Evolutionary conservation across 805 yeast species (phyloP).

Genomic region (Helenozyma baotianmanensis): DNA sequence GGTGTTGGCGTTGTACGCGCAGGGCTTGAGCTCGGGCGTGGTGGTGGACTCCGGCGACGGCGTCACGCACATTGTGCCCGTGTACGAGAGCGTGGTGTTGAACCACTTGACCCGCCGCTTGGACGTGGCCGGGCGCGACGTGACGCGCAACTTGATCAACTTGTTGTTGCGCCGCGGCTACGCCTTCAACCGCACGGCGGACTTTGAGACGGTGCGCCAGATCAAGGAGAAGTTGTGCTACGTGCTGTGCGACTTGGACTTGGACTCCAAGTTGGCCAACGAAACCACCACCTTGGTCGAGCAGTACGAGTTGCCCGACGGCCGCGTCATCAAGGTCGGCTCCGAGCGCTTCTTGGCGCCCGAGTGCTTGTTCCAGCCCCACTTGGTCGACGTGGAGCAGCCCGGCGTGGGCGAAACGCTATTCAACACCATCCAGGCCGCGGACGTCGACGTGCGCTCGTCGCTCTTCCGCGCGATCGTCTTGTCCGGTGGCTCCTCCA

Average conservation of each 20-base stretch:
- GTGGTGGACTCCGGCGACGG: conserved; percentile 99
- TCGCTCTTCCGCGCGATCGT: conserved; percentile 89
- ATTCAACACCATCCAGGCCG: conserved; percentile 88
- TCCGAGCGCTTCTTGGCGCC: conserved; percentile 96
- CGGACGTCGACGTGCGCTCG: conserved; percentile 90
- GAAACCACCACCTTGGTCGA: conserved; percentile 96
- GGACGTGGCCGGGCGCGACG: conserved; percentile 98
- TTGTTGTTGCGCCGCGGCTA: conserved; percentile 91
- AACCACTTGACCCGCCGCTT: conserved; percentile 88
- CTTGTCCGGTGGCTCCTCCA: conserved; percentile 94
- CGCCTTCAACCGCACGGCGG: conserved; percentile 97
- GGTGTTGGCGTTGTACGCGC: conserved; percentile 95
- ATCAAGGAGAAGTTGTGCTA: conserved; percentile 95
- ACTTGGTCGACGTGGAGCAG: conserved; percentile 90
- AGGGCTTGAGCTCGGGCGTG: conserved; percentile 93
- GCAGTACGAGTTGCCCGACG: conserved; percentile 92
- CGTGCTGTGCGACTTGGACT: conserved; percentile 88
- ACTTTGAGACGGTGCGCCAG: conserved; percentile 97
- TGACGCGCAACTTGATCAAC: conserved; percentile 91
- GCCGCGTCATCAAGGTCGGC: conserved; percentile 88
- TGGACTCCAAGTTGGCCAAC: conserved; percentile 80
- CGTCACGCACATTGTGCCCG: conserved; percentile 97
- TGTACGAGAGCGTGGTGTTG: conserved; percentile 93
- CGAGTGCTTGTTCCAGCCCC: conserved; percentile 95
- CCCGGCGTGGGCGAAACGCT: conserved; percentile 94